phyloP scores from a whole-genome alignment of 2,329 filamentous ascomycete species.

The Pseudogymnoascus sp. region DNA sequence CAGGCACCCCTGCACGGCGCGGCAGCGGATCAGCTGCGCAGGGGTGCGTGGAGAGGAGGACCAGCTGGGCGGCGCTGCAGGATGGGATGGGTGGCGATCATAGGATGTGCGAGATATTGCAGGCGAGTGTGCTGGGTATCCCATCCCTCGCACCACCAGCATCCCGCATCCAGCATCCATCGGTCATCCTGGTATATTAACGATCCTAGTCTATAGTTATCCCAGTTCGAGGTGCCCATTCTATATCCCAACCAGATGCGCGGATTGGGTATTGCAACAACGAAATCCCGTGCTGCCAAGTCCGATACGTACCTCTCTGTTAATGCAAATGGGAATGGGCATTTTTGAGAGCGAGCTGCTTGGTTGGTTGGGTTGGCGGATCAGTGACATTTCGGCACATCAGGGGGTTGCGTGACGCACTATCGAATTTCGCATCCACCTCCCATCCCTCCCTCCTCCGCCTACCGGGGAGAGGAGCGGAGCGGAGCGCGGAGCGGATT shows the following conservation, averaged over 20 bases:
- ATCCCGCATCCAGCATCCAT: too few species aligned
- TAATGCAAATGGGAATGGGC: not conserved
- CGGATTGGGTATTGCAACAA: too few species aligned
- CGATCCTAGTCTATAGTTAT: too few species aligned
- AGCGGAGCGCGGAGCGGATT: not conserved
- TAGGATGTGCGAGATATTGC: not conserved
- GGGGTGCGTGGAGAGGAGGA: not conserved
- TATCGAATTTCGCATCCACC: not conserved
- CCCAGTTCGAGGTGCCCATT: too few species aligned
- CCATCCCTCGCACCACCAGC: too few species aligned
- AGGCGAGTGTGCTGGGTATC: too few species aligned
- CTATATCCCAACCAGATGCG: too few species aligned
- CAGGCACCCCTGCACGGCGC: not conserved
- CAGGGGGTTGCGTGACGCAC: not conserved
- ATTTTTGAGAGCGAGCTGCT: not conserved
- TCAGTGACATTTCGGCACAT: not conserved
- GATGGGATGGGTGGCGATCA: not conserved
- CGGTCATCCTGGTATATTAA: too few species aligned
- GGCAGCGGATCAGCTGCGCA: not conserved
- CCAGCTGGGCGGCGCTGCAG: not conserved
- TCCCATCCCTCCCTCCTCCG: too few species aligned
- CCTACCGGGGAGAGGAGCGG: not conserved
- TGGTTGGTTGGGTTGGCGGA: not conserved
- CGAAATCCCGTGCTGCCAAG: too few species aligned
- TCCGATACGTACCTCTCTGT: not conserved